phyloP scores from a whole-genome alignment of 331 rosid species.

The Telfairia occidentalis region DNA sequence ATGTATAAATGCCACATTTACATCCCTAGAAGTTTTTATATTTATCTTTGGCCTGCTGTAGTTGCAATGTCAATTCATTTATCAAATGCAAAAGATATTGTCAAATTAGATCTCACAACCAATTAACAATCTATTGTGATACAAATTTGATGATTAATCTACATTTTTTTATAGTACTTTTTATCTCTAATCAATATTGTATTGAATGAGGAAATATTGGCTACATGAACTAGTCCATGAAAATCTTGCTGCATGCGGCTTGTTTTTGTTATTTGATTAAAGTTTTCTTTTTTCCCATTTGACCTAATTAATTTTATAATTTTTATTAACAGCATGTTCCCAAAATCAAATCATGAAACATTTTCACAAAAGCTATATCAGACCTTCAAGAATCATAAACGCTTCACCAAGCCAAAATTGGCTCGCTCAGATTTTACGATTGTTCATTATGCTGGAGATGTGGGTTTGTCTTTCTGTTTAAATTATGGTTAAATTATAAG shows the following conservation, averaged over 20 bases:
- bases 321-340: constrained; percentile 62
- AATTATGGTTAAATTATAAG: neutral
- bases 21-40: neutral
- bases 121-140: neutral
- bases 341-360: constrained; percentile 85
- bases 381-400: constrained; percentile 69
- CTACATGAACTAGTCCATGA: neutral
- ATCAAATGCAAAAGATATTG: neutral
- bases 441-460: constrained; percentile 92
- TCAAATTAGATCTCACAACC: neutral
- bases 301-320: neutral
- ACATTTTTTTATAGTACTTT: neutral
- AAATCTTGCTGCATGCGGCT: neutral
- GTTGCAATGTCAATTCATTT: neutral
- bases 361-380: constrained; percentile 82
- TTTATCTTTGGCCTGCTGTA: neutral
- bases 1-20: neutral
- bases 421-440: constrained; percentile 72
- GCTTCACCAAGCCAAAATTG: constrained; percentile 87
- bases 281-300: neutral
- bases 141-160: neutral
- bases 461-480: constrained; percentile 26
- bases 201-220: neutral
- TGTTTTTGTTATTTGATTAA: neutral
- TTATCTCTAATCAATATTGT: neutral